phyloP scores from a whole-genome alignment of 257 asterid species.

The Datura wrightii region DNA sequence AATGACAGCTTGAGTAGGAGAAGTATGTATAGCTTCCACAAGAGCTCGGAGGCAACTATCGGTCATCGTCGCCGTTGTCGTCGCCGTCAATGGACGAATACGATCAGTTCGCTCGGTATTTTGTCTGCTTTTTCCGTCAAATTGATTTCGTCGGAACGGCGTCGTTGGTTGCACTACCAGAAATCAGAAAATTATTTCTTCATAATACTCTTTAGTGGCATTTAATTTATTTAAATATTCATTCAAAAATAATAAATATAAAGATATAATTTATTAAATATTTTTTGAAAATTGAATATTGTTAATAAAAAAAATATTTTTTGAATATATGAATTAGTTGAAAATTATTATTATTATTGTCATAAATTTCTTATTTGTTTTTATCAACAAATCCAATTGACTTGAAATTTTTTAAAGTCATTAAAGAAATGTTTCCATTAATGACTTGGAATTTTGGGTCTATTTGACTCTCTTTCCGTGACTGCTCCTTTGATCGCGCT shows the following conservation, averaged over 20 bases:
- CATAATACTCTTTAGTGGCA: too few relatives aligned
- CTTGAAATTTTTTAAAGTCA: background rate
- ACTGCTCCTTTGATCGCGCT: constrained; percentile 6
- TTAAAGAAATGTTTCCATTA: background rate
- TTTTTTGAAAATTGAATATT: too few relatives aligned
- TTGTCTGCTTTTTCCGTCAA: background rate
- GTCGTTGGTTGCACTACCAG: background rate
- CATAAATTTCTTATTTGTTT: too few relatives aligned
- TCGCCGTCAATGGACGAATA: constrained; percentile 26
- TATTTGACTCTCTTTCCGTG: background rate
- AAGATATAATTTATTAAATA: too few relatives aligned
- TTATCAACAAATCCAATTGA: background rate
- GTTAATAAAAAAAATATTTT: too few relatives aligned
- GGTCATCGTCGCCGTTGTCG: constrained; percentile 42
- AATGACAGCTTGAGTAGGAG: constrained; percentile 77
- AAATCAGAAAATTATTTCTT: background rate
- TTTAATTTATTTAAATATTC: too few relatives aligned
- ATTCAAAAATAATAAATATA: too few relatives aligned
- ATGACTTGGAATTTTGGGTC: background rate
- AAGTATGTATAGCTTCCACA: constrained; percentile 77
- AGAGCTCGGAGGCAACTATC: constrained; percentile 71
- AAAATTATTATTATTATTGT: too few relatives aligned
- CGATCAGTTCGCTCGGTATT: constrained; percentile 3
- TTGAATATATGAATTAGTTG: too few relatives aligned
- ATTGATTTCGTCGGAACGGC: background rate